Conservation (phyloP, 2,329 filamentous ascomycete species). For the Apiospora sp. region DNA sequence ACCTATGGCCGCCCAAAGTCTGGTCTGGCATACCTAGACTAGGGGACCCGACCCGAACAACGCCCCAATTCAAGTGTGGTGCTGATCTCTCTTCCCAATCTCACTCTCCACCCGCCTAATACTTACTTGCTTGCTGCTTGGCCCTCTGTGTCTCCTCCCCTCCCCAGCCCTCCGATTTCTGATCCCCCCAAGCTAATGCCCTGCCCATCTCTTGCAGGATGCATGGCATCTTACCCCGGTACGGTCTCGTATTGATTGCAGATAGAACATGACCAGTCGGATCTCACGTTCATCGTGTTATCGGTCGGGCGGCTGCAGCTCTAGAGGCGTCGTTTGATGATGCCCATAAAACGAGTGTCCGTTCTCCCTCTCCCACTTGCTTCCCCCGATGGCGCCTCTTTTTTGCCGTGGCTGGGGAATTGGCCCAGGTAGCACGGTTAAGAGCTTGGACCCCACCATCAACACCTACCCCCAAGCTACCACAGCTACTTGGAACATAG, state of each 20-base stretch:
- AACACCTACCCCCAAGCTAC: background rate
- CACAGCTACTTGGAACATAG: background rate
- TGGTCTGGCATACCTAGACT: no score
- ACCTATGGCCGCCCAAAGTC: background rate
- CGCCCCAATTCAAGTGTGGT: background rate
- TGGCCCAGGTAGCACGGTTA: background rate
- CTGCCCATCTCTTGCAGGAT: constrained; percentile 17
- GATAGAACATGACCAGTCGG: constrained; percentile 16
- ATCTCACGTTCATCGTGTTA: background rate
- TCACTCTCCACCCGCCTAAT: background rate
- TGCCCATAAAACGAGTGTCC: background rate
- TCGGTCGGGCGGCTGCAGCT: constrained; percentile 10
- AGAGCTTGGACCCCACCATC: background rate
- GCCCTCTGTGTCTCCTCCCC: background rate
- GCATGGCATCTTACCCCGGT: background rate
- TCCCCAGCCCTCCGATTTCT: constrained; percentile 14
- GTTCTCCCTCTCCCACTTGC: background rate
- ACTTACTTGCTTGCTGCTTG: background rate
- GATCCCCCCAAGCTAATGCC: constrained; percentile 1
- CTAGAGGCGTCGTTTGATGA: constrained; percentile 5
- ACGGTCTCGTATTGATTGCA: constrained; percentile 19
- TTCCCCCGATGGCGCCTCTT: background rate
- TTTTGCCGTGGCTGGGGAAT: background rate
- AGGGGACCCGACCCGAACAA: background rate
- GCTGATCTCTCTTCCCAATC: background rate